phyloP scores from a whole-genome alignment of 805 yeast genomes.

The Suhomyces pyralidae region DNA sequence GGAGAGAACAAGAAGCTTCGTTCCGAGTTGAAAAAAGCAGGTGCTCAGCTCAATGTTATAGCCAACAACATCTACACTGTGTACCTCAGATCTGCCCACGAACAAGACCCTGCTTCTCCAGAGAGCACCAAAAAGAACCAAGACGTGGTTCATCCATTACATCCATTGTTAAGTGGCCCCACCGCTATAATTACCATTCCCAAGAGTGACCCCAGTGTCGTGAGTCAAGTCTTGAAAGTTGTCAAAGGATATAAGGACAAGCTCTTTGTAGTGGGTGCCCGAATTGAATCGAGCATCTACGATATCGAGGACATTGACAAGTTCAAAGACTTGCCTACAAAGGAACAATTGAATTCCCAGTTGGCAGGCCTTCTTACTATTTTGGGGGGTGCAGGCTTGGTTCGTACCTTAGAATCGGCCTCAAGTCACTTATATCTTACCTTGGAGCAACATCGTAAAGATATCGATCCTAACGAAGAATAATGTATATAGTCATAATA shows the following conservation, averaged over 20 bases:
- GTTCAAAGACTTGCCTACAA: slow-evolving; percentile 72
- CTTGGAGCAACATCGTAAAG: slow-evolving; percentile 59
- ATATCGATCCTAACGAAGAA: slow-evolving; percentile 22
- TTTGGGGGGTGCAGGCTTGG: slow-evolving; percentile 87
- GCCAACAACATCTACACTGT: slow-evolving; percentile 70
- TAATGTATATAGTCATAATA: slow-evolving; percentile 1
- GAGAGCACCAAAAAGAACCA: slow-evolving; percentile 47
- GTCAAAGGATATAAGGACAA: slow-evolving; percentile 66
- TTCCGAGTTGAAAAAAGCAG: slow-evolving; percentile 57
- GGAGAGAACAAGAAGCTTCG: slow-evolving; percentile 65
- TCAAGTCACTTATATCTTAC: slow-evolving; percentile 69
- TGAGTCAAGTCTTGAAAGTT: slow-evolving; percentile 58
- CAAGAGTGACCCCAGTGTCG: slow-evolving; percentile 65
- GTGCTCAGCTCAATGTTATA: slow-evolving; percentile 66
- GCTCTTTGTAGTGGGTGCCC: slow-evolving; percentile 82
- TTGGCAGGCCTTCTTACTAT: slow-evolving; percentile 80
- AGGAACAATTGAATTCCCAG: slow-evolving; percentile 72
- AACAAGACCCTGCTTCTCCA: slow-evolving; percentile 68
- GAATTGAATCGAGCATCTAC: slow-evolving; percentile 59
- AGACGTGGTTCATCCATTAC: slow-evolving; percentile 60
- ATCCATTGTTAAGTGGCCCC: slow-evolving; percentile 75
- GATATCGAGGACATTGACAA: slow-evolving; percentile 50
- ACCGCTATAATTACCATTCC: slow-evolving; percentile 73
- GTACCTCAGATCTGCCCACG: slow-evolving; percentile 67
- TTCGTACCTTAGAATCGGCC: slow-evolving; percentile 72